These are phyloP conservation scores for Cephaloascus albidus DNA, from an alignment of 805 yeast genomes.

Conservation along the genomic window DNA sequence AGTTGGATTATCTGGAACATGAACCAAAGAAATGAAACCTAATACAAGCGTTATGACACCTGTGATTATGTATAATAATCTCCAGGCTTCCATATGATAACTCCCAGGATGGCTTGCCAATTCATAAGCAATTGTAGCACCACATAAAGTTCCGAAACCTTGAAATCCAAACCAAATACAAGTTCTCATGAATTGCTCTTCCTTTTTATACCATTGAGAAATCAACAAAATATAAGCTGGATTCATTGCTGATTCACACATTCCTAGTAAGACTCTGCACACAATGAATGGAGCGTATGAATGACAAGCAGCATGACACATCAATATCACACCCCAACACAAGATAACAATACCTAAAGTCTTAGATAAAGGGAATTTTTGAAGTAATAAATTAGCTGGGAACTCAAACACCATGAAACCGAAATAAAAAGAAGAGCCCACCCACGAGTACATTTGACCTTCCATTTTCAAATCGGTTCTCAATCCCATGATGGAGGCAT, in stretches of 20 bases:
- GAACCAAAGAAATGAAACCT: constrained; percentile 36
- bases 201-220: constrained; percentile 22
- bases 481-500: constrained; percentile 38
- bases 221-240: constrained; percentile 28
- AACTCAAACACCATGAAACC: constrained; percentile 37
- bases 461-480: constrained; percentile 24
- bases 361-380: constrained; percentile 12
- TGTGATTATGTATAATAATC: constrained; percentile 44
- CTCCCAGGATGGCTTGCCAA: constrained; percentile 23
- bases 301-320: constrained; percentile 11
- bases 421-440: constrained; percentile 32
- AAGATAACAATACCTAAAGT: constrained; percentile 8
- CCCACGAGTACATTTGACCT: constrained; percentile 33
- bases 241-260: constrained; percentile 28
- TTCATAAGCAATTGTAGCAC: constrained; percentile 50
- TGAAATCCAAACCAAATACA: constrained; percentile 34
- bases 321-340: constrained; percentile 8
- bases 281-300: constrained; percentile 26
- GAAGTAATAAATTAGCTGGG: constrained; percentile 27
- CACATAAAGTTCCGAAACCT: constrained; percentile 38
- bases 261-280: constrained; percentile 26
- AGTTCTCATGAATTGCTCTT: constrained; percentile 33
- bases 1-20: constrained; percentile 49
- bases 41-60: constrained; percentile 49
- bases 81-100: constrained; percentile 47